These are phyloP conservation scores for Biscogniauxia mediterranea DNA, from an alignment of 2,329 filamentous ascomycete species.

Conservation along the genomic window DNA sequence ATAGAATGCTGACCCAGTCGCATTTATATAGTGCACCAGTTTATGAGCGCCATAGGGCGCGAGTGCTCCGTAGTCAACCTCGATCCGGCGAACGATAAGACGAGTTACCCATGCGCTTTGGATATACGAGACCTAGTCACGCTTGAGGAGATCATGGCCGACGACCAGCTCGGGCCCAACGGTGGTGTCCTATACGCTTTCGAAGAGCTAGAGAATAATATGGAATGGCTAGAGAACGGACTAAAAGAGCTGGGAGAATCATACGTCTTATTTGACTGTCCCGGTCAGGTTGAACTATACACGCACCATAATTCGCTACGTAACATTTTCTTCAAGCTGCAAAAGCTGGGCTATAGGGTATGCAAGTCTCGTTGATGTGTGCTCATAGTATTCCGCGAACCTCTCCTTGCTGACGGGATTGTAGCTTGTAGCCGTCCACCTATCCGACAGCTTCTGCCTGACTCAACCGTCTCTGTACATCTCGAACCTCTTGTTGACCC, in stretches of 20 bases:
- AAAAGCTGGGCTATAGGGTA: constrained; percentile 91
- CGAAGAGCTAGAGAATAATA: constrained; percentile 91
- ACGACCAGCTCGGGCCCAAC: constrained; percentile 87
- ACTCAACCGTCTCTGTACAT: constrained; percentile 94
- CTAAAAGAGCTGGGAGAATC: constrained; percentile 81
- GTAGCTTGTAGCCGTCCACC: constrained; percentile 87
- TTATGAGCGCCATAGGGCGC: constrained; percentile 90
- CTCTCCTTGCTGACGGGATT: constrained; percentile 27
- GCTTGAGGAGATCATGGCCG: constrained; percentile 91
- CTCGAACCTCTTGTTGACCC: constrained; percentile 85
- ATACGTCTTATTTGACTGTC: constrained; percentile 93
- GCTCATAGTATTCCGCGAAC: neutral
- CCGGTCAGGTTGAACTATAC: constrained; percentile 94
- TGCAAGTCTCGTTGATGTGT: constrained; percentile 32
- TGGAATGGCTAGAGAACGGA: constrained; percentile 85
- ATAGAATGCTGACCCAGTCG: constrained; percentile 5
- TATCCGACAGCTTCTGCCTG: constrained; percentile 91
- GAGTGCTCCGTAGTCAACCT: constrained; percentile 95
- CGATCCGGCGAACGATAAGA: constrained; percentile 93
- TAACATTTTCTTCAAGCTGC: constrained; percentile 86
- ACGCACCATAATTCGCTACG: constrained; percentile 91
- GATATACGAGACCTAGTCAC: constrained; percentile 89
- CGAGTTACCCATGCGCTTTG: constrained; percentile 82
- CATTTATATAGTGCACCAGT: constrained; percentile 74
- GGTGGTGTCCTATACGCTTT: constrained; percentile 90